Evolutionary conservation across 1,284 basidiomycete species (phyloP).

Genomic region (Trichosporon coremiiforme): DNA sequence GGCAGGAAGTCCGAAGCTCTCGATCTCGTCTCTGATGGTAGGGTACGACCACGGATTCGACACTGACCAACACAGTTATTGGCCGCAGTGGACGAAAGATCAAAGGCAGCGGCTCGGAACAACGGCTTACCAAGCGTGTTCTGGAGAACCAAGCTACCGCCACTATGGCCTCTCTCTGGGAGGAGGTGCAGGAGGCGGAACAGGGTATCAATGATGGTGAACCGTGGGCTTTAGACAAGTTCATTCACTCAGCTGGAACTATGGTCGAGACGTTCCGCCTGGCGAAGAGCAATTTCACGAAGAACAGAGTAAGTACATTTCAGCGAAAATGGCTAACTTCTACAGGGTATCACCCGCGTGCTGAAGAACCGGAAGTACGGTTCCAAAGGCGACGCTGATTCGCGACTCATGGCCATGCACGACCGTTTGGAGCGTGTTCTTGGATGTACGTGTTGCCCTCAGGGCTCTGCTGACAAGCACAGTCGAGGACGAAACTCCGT

Average conservation of each 20-base stretch:
- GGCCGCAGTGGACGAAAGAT: constrained; percentile 28
- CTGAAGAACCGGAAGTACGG: constrained; percentile 36
- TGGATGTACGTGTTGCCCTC: too few relatives aligned
- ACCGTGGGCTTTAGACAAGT: constrained; percentile 59
- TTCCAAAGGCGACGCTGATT: constrained; percentile 37
- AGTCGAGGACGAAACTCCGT: constrained; percentile 47
- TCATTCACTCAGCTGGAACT: constrained; percentile 80
- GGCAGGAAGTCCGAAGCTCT: constrained; percentile 79
- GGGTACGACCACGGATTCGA: background rate
- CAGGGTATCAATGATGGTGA: constrained; percentile 50
- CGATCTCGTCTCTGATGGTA: constrained; percentile 82
- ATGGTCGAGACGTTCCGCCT: constrained; percentile 85
- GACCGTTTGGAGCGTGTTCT: constrained; percentile 51
- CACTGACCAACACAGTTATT: constrained; percentile 28
- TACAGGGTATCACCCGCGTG: constrained; percentile 51
- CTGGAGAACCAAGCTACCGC: constrained; percentile 47
- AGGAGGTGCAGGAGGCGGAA: constrained; percentile 55
- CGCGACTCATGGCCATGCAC: constrained; percentile 47
- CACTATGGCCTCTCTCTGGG: constrained; percentile 53
- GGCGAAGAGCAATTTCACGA: constrained; percentile 78
- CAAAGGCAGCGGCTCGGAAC: constrained; percentile 28
- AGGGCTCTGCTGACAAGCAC: too few relatives aligned
- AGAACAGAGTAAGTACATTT: too few relatives aligned
- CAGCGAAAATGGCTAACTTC: too few relatives aligned
- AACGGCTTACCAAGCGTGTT: constrained; percentile 41